Conservation (phyloP, 2,329 filamentous ascomycete species). For the Penicillium occitanis region DNA sequence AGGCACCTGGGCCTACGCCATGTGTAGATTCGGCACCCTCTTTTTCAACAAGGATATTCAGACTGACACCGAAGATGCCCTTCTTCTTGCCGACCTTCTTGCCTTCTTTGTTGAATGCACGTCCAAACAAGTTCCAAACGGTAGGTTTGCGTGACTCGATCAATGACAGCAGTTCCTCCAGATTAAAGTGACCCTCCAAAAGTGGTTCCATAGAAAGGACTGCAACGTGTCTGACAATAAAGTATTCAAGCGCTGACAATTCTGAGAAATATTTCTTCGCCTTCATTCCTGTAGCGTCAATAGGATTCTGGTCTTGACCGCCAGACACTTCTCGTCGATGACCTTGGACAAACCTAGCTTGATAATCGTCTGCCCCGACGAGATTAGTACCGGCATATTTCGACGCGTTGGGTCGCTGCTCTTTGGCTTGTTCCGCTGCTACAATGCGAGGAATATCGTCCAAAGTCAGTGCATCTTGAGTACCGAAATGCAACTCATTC, state of each 20-base stretch:
- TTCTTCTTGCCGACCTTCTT: constrained; percentile 79
- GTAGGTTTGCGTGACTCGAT: constrained; percentile 92
- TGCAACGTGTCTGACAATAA: constrained; percentile 92
- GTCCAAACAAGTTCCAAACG: constrained; percentile 98
- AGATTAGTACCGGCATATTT: constrained; percentile 72
- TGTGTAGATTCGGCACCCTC: constrained; percentile 98
- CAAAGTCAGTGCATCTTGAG: constrained; percentile 85
- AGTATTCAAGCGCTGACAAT: constrained; percentile 90
- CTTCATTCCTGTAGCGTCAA: constrained; percentile 57
- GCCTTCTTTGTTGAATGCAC: constrained; percentile 83
- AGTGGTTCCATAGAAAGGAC: constrained; percentile 93
- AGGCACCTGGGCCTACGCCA: constrained; percentile 85
- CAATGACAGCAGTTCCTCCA: constrained; percentile 86
- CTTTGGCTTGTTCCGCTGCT: constrained; percentile 89
- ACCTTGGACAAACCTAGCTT: constrained; percentile 66
- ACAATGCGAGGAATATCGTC: constrained; percentile 97
- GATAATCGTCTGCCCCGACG: constrained; percentile 56
- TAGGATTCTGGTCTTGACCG: constrained; percentile 48
- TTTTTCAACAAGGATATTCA: constrained; percentile 86
- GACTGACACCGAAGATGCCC: constrained; percentile 84
- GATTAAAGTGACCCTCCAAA: constrained; percentile 83
- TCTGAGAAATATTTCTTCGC: constrained; percentile 91
- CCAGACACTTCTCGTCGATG: constrained; percentile 67
- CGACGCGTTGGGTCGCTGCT: constrained; percentile 79
- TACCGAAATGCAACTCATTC: constrained; percentile 80